A percentile compares a stretch with the other conserved stretches of the same genome.
Conservation (phyloP, 2,329 filamentous ascomycete genomes). For the Xylaria sp. region DNA sequence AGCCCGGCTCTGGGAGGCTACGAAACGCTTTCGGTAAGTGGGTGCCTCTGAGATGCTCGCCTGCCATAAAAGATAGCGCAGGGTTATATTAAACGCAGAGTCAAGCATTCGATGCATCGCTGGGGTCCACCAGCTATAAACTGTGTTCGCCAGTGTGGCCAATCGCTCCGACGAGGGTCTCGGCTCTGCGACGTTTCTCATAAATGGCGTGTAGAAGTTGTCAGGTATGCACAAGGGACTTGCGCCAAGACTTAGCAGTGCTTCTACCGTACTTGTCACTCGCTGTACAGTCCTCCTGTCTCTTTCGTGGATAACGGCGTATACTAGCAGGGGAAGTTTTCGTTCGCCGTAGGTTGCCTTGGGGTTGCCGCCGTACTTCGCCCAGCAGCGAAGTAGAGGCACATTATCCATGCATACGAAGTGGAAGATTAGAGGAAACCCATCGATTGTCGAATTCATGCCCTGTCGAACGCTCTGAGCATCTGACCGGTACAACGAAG, state of each 20-base stretch:
- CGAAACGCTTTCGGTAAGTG: constrained; percentile 22
- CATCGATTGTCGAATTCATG: constrained; percentile 29
- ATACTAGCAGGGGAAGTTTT: constrained; percentile 30
- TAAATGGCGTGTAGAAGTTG: constrained; percentile 22
- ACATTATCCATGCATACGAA: constrained; percentile 29
- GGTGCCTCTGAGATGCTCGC: constrained; percentile 11
- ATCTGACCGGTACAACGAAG: constrained; percentile 18
- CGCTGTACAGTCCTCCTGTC: constrained; percentile 5
- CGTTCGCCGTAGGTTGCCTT: constrained; percentile 26
- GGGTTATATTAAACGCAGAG: constrained; percentile 29
- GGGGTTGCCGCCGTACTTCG: constrained; percentile 31
- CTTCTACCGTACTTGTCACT: constrained; percentile 20
- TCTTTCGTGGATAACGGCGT: constrained; percentile 26
- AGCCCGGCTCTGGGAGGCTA: constrained; percentile 34
- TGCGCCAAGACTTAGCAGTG: constrained; percentile 31
- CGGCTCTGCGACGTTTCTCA: constrained; percentile 18
- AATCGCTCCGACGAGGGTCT: constrained; percentile 9
- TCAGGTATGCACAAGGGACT: constrained; percentile 27
- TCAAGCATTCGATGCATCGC: constrained; percentile 11
- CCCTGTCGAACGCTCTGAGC: constrained; percentile 5
- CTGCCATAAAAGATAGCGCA: constrained; percentile 33
- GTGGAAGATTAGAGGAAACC: constrained; percentile 34
- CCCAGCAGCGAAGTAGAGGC: constrained; percentile 29
- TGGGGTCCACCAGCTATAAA: constrained; percentile 28
- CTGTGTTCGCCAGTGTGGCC: constrained; percentile 8